Evolutionary conservation across 139 green algal species (phyloP).

Genomic region (Micromonas commoda): DNA sequence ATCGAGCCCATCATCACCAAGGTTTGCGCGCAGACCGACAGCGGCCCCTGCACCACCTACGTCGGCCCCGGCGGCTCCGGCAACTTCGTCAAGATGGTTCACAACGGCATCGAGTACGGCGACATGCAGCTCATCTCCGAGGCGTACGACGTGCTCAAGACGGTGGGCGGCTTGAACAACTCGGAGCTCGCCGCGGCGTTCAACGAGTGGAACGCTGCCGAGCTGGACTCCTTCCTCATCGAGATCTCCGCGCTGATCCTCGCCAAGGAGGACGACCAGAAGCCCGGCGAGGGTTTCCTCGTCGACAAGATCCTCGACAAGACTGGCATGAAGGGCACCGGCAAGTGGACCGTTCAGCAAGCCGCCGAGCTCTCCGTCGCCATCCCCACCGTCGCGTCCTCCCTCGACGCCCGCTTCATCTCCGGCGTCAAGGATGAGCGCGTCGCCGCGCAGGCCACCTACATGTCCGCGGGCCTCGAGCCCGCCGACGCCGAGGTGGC

Average conservation of each 20-base stretch:
- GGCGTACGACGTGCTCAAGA: conserved; percentile 91
- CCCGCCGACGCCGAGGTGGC: conserved; percentile 11
- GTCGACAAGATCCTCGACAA: conserved; percentile 98
- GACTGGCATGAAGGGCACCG: conserved; percentile 96
- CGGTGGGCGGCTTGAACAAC: conserved; percentile 88
- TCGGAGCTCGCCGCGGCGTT: conserved; percentile 84
- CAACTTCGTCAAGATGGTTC: conserved; percentile 99
- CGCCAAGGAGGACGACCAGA: conserved; percentile 42
- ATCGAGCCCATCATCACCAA: conserved; percentile 85
- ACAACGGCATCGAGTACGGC: conserved; percentile 99
- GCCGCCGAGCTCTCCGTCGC: conserved; percentile 89
- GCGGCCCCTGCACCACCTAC: conserved; percentile 90
- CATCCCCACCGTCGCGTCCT: conserved; percentile 86
- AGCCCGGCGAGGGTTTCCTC: conserved; percentile 54
- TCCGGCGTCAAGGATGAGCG: conserved; percentile 86
- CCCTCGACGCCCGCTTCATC: conserved; percentile 69
- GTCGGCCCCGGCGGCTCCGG: conserved; percentile 79
- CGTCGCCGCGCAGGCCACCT: conserved; percentile 63
- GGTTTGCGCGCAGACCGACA: conserved; percentile 91
- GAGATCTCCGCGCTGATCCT: conserved; percentile 85
- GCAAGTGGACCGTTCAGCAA: conserved; percentile 99
- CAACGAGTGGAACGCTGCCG: conserved; percentile 82
- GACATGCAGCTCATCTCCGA: conserved; percentile 99
- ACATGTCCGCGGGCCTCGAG: conserved; percentile 35
- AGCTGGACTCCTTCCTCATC: conserved; percentile 84